These are phyloP conservation scores for Metarhizium humberi DNA, from an alignment of 2,329 filamentous ascomycete genomes.

Conservation along the genomic window DNA sequence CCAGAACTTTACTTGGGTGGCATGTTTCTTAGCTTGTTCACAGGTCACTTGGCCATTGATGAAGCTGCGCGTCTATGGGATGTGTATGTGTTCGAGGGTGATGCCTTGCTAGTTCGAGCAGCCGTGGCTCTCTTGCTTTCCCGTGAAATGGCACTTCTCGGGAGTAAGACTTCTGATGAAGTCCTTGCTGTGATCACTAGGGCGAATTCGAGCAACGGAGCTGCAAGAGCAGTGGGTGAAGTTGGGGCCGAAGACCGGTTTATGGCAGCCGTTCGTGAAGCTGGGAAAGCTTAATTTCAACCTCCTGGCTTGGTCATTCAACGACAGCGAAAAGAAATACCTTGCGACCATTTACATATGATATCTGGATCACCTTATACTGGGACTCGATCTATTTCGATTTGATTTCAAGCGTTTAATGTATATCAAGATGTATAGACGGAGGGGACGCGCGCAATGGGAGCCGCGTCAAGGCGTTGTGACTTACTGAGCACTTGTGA, in stretches of 20 bases:
- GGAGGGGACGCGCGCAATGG: slow-evolving; percentile 1
- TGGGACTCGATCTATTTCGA: slow-evolving; percentile 5
- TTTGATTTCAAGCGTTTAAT: slow-evolving; percentile 12
- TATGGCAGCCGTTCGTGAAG: slow-evolving; percentile 25
- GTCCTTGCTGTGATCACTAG: slow-evolving; percentile 28
- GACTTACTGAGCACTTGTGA: neutral
- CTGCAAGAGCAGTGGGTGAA: slow-evolving; percentile 27
- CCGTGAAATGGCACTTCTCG: slow-evolving; percentile 42
- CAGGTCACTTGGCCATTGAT: slow-evolving; percentile 54
- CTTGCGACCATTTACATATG: neutral
- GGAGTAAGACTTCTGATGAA: slow-evolving; percentile 34
- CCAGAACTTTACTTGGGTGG: slow-evolving; percentile 47
- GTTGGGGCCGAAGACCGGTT: slow-evolving; percentile 38
- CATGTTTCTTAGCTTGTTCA: slow-evolving; percentile 58
- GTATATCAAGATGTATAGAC: slow-evolving; percentile 15
- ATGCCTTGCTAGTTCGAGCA: slow-evolving; percentile 60
- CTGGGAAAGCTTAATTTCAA: slow-evolving; percentile 20
- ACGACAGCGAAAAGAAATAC: neutral
- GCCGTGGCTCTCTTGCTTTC: slow-evolving; percentile 57
- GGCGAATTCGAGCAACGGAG: slow-evolving; percentile 18
- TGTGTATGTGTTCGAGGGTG: slow-evolving; percentile 74
- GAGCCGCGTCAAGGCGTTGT: slow-evolving; percentile 10
- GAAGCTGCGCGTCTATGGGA: slow-evolving; percentile 70
- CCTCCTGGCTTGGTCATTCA: neutral
- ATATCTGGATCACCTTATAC: neutral